Base-by-base conservation (phyloP, 331 rosid genomes). In the Malus hybrid region DNA sequence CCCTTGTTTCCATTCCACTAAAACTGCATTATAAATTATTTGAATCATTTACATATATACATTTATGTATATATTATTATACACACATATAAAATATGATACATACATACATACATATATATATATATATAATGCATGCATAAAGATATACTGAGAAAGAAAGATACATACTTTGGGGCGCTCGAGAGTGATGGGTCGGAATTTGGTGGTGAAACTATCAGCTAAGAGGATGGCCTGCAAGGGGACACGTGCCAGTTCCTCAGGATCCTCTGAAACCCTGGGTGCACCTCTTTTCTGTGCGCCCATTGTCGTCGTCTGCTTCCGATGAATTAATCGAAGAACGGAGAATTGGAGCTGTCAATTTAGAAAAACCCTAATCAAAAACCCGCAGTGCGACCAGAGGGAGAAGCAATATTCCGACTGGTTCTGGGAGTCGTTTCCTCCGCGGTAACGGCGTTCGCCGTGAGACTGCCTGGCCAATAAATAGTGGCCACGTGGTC, bases 181-280 rank as follows among this genome's bases (percentile, higher is more conserved):
- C 81, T 95, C 96, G 18, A 95, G 99, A 15, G 99, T 95, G 82
- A 92, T 95, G 68, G 99, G 99, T 62, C 93, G 87, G 86, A 95
- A 95, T 83, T 88, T 89, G 60, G 99, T 95, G 61, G 92, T 63
- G 30, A 95, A 95, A 63, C 97, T 92, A 81, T 95, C 99, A 14
- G 99, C 99, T 52, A 95, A 77, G 73, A 95, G 96, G 53, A 95
- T 80, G 26, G 97, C 97, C 78, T 95, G 99, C 78, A 92, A 75
- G 0, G 96, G 89, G 68, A 89, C 93, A 12, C 92, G 93, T 14
- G 90, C 76, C 76, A 94, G 64, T 66, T 94, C 99, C 66, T 89
- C 99, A 2, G 88, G 77, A 30, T 92, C 99, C 67, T 95, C 99
- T 42, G 97, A 84, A 85, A 63, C 90, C 92, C 91, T 88, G 55